These are phyloP conservation scores for Aureobasidium lini DNA, from an alignment of 2,329 filamentous ascomycete genomes.

Conservation along the genomic window DNA sequence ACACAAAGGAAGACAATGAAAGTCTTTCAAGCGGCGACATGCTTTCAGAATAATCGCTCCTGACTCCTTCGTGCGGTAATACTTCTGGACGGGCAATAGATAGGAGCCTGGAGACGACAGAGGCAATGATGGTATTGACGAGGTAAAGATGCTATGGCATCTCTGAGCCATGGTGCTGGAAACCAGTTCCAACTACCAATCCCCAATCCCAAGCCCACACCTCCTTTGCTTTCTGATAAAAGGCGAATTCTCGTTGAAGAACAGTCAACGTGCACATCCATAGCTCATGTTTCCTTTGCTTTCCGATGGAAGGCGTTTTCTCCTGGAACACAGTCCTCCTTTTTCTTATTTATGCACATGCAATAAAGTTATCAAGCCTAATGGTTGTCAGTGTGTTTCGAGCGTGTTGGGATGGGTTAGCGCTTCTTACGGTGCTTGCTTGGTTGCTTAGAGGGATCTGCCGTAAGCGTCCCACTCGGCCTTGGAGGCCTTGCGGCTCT, in stretches of 20 bases:
- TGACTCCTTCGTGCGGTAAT: neutral
- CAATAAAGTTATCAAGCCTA: too few relatives aligned
- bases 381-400: neutral
- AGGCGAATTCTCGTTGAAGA: too few relatives aligned
- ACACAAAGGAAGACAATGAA: too few relatives aligned
- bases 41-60: neutral
- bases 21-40: neutral
- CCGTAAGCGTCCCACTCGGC: neutral
- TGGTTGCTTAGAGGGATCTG: neutral
- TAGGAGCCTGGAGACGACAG: neutral
- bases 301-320: neutral
- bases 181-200: neutral
- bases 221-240: neutral
- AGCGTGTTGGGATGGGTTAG: too few relatives aligned
- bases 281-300: neutral
- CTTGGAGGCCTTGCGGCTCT: neutral
- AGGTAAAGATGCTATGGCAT: neutral
- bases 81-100: too few relatives aligned
- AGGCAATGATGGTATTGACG: neutral
- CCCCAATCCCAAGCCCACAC: too few relatives aligned
- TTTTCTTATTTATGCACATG: too few relatives aligned
- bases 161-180: neutral
- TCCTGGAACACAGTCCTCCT: too few relatives aligned
- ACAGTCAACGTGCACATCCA: too few relatives aligned
- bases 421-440: neutral